Evolutionary conservation across 768 basidiomycete species (phyloP).

Genomic region (Naganishia vishniacii): DNA sequence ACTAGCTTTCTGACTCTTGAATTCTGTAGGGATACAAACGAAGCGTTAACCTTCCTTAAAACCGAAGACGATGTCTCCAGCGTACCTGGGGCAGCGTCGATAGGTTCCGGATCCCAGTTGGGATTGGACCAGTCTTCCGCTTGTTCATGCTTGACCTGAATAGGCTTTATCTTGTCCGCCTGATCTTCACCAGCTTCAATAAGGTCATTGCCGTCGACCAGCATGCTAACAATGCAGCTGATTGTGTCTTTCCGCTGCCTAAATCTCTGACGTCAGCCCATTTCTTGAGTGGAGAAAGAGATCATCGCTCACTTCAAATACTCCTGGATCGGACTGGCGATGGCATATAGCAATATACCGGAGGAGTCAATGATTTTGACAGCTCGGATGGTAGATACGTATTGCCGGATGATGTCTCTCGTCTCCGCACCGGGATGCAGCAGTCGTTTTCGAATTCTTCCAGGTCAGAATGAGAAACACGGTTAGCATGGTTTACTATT

Average conservation of each 20-base stretch:
- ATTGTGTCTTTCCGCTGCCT: slow-evolving; percentile 68
- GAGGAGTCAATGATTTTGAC: slow-evolving; percentile 84
- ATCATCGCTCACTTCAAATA: slow-evolving; percentile 65
- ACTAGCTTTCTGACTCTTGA: slow-evolving; percentile 80
- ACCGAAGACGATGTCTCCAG: background rate
- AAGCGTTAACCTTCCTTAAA: background rate
- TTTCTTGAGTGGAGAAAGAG: slow-evolving; percentile 6
- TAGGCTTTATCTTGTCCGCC: slow-evolving; percentile 50
- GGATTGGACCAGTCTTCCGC: slow-evolving; percentile 83
- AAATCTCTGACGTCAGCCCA: background rate
- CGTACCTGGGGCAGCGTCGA: slow-evolving; percentile 89
- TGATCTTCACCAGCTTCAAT: slow-evolving; percentile 69
- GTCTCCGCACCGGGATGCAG: slow-evolving; percentile 96
- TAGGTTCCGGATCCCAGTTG: slow-evolving; percentile 91
- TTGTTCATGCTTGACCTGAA: slow-evolving; percentile 62
- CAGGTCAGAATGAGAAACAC: too few relatives aligned
- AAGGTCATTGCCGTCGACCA: slow-evolving; percentile 79
- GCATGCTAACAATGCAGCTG: slow-evolving; percentile 79
- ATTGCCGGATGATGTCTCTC: slow-evolving; percentile 77
- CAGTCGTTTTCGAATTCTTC: slow-evolving; percentile 67
- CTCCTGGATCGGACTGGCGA: slow-evolving; percentile 82
- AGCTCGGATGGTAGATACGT: slow-evolving; percentile 86
- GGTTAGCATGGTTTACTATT: background rate
- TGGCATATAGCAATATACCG: slow-evolving; percentile 85
- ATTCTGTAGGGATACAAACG: slow-evolving; percentile 57